These are phyloP conservation scores for Tetrahymena thermophila DNA, from an alignment of 73 alveolate genomes.

Conservation along the genomic window DNA sequence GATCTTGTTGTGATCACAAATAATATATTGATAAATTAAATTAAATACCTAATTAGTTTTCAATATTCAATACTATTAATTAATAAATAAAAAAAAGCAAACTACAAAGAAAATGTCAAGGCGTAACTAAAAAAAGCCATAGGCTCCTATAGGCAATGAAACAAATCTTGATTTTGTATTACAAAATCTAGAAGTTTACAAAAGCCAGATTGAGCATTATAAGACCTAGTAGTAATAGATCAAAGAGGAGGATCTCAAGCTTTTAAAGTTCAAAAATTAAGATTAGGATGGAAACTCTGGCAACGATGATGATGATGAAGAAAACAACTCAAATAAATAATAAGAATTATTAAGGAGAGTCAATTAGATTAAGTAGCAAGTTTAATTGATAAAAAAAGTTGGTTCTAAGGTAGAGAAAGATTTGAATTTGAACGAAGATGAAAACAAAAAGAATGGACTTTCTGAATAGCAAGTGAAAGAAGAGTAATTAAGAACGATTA, in stretches of 20 bases:
- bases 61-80: too few species aligned
- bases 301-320: not conserved
- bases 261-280: not conserved
- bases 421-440: not conserved
- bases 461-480: not conserved
- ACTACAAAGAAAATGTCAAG: not conserved
- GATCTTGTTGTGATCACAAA: not conserved
- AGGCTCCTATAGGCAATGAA: not conserved
- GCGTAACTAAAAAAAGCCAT: not conserved
- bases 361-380: not conserved
- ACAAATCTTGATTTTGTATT: not conserved
- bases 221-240: not conserved
- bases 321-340: not conserved
- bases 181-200: not conserved
- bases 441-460: not conserved
- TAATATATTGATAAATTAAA: too few species aligned
- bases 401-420: not conserved
- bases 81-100: too few species aligned
- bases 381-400: not conserved
- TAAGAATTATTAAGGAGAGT: not conserved
- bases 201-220: not conserved
- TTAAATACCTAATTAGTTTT: too few species aligned
- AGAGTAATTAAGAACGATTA: not conserved
- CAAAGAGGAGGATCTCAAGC: not conserved
- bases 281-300: not conserved